These are phyloP conservation scores for Thielaviopsis punctulata DNA, from an alignment of 2,329 filamentous ascomycete species.

Conservation along the genomic window DNA sequence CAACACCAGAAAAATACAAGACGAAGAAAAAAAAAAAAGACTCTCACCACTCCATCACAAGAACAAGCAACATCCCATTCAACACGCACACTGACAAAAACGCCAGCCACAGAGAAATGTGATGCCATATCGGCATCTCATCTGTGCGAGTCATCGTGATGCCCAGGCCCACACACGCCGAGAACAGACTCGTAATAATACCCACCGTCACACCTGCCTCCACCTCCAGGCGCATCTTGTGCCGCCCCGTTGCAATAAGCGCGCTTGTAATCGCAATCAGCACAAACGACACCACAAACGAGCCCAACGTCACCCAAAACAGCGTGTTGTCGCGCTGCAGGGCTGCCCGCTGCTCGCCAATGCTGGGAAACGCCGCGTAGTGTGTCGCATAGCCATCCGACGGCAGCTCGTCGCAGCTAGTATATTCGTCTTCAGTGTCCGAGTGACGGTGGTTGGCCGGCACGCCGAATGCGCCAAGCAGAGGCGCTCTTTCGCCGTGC, in stretches of 20 bases:
- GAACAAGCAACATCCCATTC: constrained; percentile 27
- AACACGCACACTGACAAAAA: constrained; percentile 24
- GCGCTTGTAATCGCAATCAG: constrained; percentile 48
- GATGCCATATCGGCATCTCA: constrained; percentile 25
- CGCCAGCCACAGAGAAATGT: constrained; percentile 22
- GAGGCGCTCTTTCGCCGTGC: constrained; percentile 17
- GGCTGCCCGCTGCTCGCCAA: constrained; percentile 32
- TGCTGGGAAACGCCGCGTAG: constrained; percentile 32
- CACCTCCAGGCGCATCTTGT: constrained; percentile 51
- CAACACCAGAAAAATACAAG: not conserved
- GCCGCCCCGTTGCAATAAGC: constrained; percentile 50
- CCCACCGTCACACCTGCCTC: constrained; percentile 56
- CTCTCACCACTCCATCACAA: constrained; percentile 20
- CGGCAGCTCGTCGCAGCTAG: constrained; percentile 34
- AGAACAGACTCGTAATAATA: constrained; percentile 47
- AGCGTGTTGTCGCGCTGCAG: constrained; percentile 38
- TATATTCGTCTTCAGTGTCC: constrained; percentile 24
- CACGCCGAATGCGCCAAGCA: constrained; percentile 14
- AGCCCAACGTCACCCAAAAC: constrained; percentile 32
- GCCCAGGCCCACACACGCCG: constrained; percentile 43
- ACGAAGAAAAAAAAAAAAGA: not conserved
- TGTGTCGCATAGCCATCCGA: constrained; percentile 34
- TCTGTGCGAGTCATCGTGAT: constrained; percentile 37
- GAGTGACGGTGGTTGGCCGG: not conserved
- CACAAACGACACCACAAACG: constrained; percentile 41